Percentiles rank a stretch among this genome's conserved stretches.
phyloP scores from a whole-genome alignment of 805 yeast species.

The Schizosaccharomyces japonicus region DNA sequence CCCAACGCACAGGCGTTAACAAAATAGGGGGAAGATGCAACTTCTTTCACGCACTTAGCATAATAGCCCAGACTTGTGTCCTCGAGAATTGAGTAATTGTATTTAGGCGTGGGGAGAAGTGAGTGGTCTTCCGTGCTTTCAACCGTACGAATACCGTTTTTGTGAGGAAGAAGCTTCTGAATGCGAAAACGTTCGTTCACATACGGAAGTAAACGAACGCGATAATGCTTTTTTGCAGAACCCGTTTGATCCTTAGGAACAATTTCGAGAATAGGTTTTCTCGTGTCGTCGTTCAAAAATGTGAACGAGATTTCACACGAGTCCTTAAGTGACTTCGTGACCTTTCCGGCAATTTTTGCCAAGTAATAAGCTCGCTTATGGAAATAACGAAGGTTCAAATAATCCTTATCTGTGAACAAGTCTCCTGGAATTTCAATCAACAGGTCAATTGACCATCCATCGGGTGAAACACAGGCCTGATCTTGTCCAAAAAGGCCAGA shows the following conservation, averaged over 20 bases:
- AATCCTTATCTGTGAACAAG: conserved; percentile 66
- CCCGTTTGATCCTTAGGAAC: conserved; percentile 18
- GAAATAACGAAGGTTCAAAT: conserved; percentile 65
- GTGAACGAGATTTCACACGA: conserved; percentile 31
- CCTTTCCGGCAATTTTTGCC: conserved; percentile 48
- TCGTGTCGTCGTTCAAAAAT: conserved; percentile 48
- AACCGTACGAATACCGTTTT: conserved; percentile 43
- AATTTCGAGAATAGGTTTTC: conserved; percentile 39
- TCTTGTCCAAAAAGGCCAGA: conserved; percentile 73
- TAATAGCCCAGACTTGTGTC: conserved; percentile 51
- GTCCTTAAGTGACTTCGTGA: conserved; percentile 25
- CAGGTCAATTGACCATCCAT: conserved; percentile 51
- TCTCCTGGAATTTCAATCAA: conserved; percentile 55
- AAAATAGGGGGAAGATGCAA: conserved; percentile 51
- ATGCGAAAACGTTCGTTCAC: conserved; percentile 50
- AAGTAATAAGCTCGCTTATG: conserved; percentile 76
- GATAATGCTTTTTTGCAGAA: conserved; percentile 42
- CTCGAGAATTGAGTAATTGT: conserved; percentile 58
- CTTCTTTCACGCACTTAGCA: conserved; percentile 19
- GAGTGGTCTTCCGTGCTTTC: conserved; percentile 17
- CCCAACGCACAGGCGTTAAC: conserved; percentile 73
- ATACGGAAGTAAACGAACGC: conserved; percentile 50
- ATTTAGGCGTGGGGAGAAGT: conserved; percentile 56
- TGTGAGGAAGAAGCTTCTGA: conserved; percentile 54
- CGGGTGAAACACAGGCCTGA: conserved; percentile 53